Evolutionary conservation across 192 early-diverging fungal genomes (phyloP), one percentile per base, ranked within the genome.

Genomic region (Thamnidium elegans): DNA sequence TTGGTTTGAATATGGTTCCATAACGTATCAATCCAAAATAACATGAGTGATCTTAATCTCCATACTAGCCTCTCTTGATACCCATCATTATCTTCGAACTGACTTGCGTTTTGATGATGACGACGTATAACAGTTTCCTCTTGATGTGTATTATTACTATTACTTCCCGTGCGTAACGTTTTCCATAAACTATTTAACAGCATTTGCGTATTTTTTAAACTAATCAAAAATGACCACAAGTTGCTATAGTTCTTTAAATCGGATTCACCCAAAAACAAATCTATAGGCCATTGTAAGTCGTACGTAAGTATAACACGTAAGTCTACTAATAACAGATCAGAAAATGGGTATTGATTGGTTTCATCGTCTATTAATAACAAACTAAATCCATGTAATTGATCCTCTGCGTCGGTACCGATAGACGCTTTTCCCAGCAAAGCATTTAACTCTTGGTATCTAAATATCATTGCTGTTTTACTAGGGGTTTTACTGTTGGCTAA

Each of bases 1-100:
- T 70, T 46, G 10, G 42, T 44, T 84, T 91, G 90, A 7, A 89
- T 65, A 74, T 90, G 87, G 6, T 72, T 70, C 88, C 90, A 91
- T 26, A 91, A 58, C 50, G 81, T 77, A 66, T 91, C 86, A 1
- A 89, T 69, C 68, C 89, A 87, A 75, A 87, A 89, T 46, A 83
- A 66, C 88, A 91, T 91, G 10, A 69, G 56, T 4, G 72, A 65
- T 50, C 88, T 69, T 50, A 88, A 56, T 9, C 73, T 50, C 75
- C 86, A 87, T 8, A 88, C 63, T 1, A 77, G 45, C 36, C 72
- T 72, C n/a, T 78, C 55, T 23, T 70, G 59, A 13, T 62, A 9
- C 0, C 50, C 68, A 19, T 71, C 71, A 19, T 59, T 46, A 19
- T 53, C 19, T 42, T 60, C 48, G 13, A 11, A 53, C 23, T n/a